Evolutionary conservation across 2,329 filamentous ascomycete species (phyloP).

Genomic region (Dendryphion nanum): DNA sequence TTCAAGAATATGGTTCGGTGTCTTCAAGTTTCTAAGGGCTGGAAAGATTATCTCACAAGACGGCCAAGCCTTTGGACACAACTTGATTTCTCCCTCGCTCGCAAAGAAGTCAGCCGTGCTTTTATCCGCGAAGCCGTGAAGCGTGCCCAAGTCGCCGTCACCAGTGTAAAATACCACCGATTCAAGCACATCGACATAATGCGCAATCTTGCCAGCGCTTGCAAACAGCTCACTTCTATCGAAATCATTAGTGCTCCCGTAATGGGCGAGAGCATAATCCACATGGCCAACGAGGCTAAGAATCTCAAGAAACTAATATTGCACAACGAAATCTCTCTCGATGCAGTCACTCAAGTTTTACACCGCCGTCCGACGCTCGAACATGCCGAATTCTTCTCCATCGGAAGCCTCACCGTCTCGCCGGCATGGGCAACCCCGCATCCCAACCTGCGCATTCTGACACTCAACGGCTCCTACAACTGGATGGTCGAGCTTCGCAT

Average conservation of each 20-base stretch:
- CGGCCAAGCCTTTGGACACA: slow-evolving; percentile 51
- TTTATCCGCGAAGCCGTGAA: slow-evolving; percentile 46
- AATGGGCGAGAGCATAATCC: slow-evolving; percentile 26
- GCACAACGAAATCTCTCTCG: slow-evolving; percentile 21
- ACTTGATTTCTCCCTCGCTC: slow-evolving; percentile 52
- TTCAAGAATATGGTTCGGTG: slow-evolving; percentile 53
- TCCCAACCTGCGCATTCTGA: slow-evolving; percentile 22
- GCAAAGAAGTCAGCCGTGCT: slow-evolving; percentile 39
- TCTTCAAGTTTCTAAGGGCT: slow-evolving; percentile 56
- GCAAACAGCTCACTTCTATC: slow-evolving; percentile 33
- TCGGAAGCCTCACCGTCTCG: slow-evolving; percentile 1
- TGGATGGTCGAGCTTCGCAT: background rate
- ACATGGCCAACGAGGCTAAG: slow-evolving; percentile 22
- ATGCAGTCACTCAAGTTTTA: slow-evolving; percentile 30
- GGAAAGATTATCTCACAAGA: slow-evolving; percentile 52
- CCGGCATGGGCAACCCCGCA: slow-evolving; percentile 10
- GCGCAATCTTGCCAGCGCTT: slow-evolving; percentile 39
- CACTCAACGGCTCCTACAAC: slow-evolving; percentile 6
- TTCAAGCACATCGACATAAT: slow-evolving; percentile 42
- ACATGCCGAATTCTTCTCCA: slow-evolving; percentile 19
- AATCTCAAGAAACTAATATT: slow-evolving; percentile 27
- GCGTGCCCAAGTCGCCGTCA: slow-evolving; percentile 38
- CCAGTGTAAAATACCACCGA: slow-evolving; percentile 29
- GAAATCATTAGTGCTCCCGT: slow-evolving; percentile 27
- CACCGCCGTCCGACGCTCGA: slow-evolving; percentile 20